These are phyloP conservation scores for Gymnopus androsaceus DNA, from an alignment of 1,284 basidiomycete genomes.

Conservation along the genomic window DNA sequence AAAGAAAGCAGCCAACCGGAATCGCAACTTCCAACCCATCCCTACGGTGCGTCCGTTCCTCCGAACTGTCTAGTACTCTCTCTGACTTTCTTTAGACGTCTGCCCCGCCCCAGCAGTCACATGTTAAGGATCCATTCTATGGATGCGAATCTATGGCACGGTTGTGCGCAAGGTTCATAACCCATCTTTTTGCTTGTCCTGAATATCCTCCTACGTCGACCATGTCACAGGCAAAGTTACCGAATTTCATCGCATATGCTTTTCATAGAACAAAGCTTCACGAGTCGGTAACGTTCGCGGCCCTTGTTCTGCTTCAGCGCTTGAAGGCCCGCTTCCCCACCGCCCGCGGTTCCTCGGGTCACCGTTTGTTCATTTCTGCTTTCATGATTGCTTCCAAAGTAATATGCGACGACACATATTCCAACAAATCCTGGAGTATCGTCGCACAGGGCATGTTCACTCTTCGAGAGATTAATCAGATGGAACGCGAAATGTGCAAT, in stretches of 20 bases:
- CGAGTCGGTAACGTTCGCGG: slow-evolving; percentile 80
- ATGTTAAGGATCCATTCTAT: slow-evolving; percentile 68
- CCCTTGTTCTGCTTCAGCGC: slow-evolving; percentile 82
- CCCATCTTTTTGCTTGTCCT: slow-evolving; percentile 77
- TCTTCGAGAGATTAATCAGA: slow-evolving; percentile 91
- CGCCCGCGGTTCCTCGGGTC: slow-evolving; percentile 88
- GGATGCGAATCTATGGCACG: slow-evolving; percentile 73
- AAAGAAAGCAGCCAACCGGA: slow-evolving; percentile 10
- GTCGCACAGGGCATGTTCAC: slow-evolving; percentile 92
- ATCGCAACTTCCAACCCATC: slow-evolving; percentile 12
- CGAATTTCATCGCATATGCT: slow-evolving; percentile 87
- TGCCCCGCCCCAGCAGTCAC: slow-evolving; percentile 14
- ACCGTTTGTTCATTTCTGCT: slow-evolving; percentile 88
- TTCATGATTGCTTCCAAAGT: slow-evolving; percentile 94
- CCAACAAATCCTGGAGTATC: slow-evolving; percentile 94
- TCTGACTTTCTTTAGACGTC: slow-evolving; percentile 5
- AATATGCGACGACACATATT: slow-evolving; percentile 95
- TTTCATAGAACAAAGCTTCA: slow-evolving; percentile 88
- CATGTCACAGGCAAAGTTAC: slow-evolving; percentile 62
- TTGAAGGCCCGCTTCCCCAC: slow-evolving; percentile 91
- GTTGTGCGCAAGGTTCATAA: slow-evolving; percentile 76
- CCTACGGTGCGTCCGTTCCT: slow-evolving; percentile 14
- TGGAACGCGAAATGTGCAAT: slow-evolving; percentile 93
- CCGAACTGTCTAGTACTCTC: not conserved
- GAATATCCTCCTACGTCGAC: slow-evolving; percentile 56